Evolutionary conservation across 495 filamentous ascomycete species (phyloP).

Genomic region (Trypethelium eluteriae): DNA sequence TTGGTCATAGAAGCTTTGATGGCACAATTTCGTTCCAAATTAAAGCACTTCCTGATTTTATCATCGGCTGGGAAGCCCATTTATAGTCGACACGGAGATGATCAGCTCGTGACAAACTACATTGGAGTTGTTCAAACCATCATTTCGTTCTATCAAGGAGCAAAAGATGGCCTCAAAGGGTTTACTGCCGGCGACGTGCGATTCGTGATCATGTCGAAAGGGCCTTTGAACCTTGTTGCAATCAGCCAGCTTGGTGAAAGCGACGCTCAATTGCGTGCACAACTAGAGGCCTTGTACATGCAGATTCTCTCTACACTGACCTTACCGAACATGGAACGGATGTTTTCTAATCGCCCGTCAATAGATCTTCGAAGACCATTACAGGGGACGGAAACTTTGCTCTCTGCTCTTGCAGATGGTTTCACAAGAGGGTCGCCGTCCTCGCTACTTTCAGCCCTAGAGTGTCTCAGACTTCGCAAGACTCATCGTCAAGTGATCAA

Average conservation of each 20-base stretch:
- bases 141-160: slow-evolving; percentile 88
- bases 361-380: slow-evolving; percentile 89
- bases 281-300: slow-evolving; percentile 94
- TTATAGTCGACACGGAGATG: slow-evolving; percentile 87
- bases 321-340: slow-evolving; percentile 73
- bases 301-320: slow-evolving; percentile 95
- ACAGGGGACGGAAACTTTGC: slow-evolving; percentile 82
- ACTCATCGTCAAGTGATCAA: slow-evolving; percentile 79
- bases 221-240: slow-evolving; percentile 84
- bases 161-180: slow-evolving; percentile 62
- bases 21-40: slow-evolving; percentile 70
- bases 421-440: slow-evolving; percentile 91
- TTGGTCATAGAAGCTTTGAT: slow-evolving; percentile 43
- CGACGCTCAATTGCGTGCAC: slow-evolving; percentile 72
- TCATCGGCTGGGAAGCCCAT: slow-evolving; percentile 98
- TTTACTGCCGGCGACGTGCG: slow-evolving; percentile 77
- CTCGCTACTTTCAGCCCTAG: slow-evolving; percentile 77
- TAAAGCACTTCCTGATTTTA: slow-evolving; percentile 94
- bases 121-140: slow-evolving; percentile 97
- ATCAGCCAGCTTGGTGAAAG: slow-evolving; percentile 89
- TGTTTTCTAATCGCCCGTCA: slow-evolving; percentile 84
- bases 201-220: slow-evolving; percentile 76
- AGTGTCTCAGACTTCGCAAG: slow-evolving; percentile 83
- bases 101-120: slow-evolving; percentile 78
- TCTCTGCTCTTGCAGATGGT: slow-evolving; percentile 85